phyloP scores from a whole-genome alignment of 1,284 basidiomycete genomes.

The Sporisorium sorghi region DNA sequence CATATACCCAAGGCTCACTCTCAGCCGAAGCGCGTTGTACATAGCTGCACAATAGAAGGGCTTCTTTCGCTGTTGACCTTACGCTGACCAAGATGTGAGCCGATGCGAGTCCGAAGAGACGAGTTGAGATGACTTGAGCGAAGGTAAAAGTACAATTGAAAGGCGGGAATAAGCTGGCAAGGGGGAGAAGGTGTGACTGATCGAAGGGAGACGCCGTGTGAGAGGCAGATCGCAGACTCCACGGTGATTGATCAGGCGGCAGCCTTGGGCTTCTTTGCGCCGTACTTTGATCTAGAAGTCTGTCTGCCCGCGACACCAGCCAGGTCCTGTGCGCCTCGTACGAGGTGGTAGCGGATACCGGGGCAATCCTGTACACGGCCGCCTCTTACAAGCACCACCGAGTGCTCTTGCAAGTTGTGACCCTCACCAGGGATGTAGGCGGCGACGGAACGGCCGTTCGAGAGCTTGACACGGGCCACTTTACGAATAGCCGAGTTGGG shows the following conservation, averaged over 20 bases:
- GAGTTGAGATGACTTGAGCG: slow-evolving; percentile 3
- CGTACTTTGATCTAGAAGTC: slow-evolving; percentile 89
- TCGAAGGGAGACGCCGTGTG: not conserved
- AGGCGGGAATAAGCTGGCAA: too few relatives aligned
- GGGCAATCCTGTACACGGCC: slow-evolving; percentile 97
- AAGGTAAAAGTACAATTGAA: slow-evolving; percentile 23
- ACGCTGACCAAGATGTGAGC: not conserved
- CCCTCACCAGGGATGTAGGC: slow-evolving; percentile 98
- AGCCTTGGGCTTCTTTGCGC: slow-evolving; percentile 85
- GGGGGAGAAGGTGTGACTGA: not conserved
- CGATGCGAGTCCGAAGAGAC: not conserved
- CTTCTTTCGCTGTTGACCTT: not conserved
- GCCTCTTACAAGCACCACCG: slow-evolving; percentile 91
- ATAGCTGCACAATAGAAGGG: not conserved
- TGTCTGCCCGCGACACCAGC: slow-evolving; percentile 87
- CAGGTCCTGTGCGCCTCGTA: slow-evolving; percentile 92
- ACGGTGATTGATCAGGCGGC: slow-evolving; percentile 27
- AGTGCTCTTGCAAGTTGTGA: slow-evolving; percentile 97
- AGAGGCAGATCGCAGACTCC: too few relatives aligned
- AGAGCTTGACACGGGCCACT: slow-evolving; percentile 91
- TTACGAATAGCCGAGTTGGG: slow-evolving; percentile 99
- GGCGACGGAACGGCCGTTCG: slow-evolving; percentile 87
- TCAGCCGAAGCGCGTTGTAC: not conserved
- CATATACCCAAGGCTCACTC: slow-evolving; percentile 4
- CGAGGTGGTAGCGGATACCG: slow-evolving; percentile 80